phyloP scores from a whole-genome alignment of 768 basidiomycete genomes.

The Russula ochroleuca region DNA sequence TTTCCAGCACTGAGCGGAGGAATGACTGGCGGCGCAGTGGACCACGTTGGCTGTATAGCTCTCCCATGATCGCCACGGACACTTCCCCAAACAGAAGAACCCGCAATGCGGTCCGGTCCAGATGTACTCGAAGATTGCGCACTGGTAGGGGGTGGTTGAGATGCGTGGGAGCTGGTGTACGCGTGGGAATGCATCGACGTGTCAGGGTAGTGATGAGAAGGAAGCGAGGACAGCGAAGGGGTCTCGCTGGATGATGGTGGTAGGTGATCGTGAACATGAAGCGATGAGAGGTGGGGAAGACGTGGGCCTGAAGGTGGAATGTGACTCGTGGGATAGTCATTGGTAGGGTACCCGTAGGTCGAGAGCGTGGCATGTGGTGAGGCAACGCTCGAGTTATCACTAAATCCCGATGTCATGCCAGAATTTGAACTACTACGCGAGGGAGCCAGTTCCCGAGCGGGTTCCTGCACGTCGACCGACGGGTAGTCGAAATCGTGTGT shows the following conservation, averaged over 20 bases:
- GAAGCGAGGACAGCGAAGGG: conserved; percentile 13
- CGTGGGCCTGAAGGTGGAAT: conserved; percentile 20
- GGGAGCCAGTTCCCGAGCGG: conserved; percentile 29
- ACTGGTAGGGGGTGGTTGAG: conserved; percentile 8
- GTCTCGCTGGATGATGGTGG: conserved; percentile 7
- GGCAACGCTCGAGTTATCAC: conserved; percentile 22
- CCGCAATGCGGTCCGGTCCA: conserved; percentile 13
- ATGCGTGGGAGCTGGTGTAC: conserved; percentile 18
- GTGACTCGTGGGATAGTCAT: conserved; percentile 26
- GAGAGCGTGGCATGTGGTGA: conserved; percentile 23
- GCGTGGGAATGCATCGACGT: conserved; percentile 22
- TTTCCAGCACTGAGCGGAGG: conserved; percentile 21
- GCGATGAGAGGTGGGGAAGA: conserved; percentile 25
- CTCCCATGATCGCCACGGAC: conserved; percentile 18
- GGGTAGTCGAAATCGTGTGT: conserved; percentile 36
- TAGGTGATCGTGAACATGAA: conserved; percentile 24
- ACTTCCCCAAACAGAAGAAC: conserved; percentile 15
- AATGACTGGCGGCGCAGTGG: conserved; percentile 12
- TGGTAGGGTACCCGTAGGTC: conserved; percentile 16
- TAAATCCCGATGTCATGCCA: conserved; percentile 24
- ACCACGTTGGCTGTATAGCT: conserved; percentile 15
- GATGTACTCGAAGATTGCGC: conserved; percentile 11
- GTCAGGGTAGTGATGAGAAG: conserved; percentile 19
- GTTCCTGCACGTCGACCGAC: conserved; percentile 37
- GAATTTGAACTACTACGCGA: conserved; percentile 29